Base-by-base conservation (phyloP, 306 rosid genomes). In the Malus asiatica region DNA sequence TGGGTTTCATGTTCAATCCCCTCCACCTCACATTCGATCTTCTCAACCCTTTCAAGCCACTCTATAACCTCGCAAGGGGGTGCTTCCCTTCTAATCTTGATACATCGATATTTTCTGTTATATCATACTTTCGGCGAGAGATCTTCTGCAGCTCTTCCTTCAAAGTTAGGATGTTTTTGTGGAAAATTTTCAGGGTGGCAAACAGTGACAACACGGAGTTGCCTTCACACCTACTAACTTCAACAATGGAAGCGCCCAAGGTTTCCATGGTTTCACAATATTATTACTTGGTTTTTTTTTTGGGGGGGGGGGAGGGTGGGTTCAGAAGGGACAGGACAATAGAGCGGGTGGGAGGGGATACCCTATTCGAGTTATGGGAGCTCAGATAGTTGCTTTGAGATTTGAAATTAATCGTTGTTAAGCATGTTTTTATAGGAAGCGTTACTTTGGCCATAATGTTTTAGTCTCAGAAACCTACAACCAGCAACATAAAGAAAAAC, bases 41-140 rank as follows among this genome's bases (percentile, higher is more conserved):
- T 30, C n/a, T 66, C 74, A 2, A 72, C 82, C 29, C 11, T 60
- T 63, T 42, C 1, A 44, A 79, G 68, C 82, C 78, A 79, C 3
- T 22, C 61, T 3, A 1, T 25, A 23, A 73, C 74, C 57, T 30
- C 19, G 16, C 19, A 2, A 3, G 38, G 38, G 60, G 68, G 1
- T 4, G 15, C 46, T 66, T 65, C 58, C 70, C 82, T 79, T 79
- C 74, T 25, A 42, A 33, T 51, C 12, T 16, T 9, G 52, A 73
- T n/a, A 58, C 1, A 14, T 66, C 42, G 14, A 68, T 22, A 19
- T 66, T 61, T 20, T 58, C 27, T 19, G 40, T 73, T 11, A 44
- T 35, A 2, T 20, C 74, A 5, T 44, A 25, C 46, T 16, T 32
- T 27, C 52, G 74, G 18, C 14, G 14, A 35, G 10, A 15, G 15